Percentiles rank a stretch among this genome's conserved stretches.
phyloP scores from a whole-genome alignment of 306 rosid species.

The Trifolium fragiferum region DNA sequence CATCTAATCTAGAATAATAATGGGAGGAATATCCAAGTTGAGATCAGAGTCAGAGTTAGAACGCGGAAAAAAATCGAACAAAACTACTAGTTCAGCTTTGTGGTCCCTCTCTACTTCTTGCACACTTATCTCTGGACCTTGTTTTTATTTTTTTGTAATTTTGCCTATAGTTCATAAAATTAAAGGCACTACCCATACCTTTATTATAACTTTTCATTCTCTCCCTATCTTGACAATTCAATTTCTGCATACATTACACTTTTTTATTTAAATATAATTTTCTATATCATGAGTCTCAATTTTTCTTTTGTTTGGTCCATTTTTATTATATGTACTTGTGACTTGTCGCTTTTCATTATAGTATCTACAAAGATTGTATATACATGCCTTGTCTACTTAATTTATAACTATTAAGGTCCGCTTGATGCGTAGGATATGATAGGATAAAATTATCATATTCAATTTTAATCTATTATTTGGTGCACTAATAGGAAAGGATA shows the following conservation, averaged over 20 bases:
- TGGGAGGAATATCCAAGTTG: conserved; percentile 61
- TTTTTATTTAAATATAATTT: conserved; percentile 9
- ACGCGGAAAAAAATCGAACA: conserved; percentile 55
- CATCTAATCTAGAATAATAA: conserved; percentile 46
- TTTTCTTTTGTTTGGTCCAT: conserved; percentile 9
- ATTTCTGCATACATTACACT: neutral
- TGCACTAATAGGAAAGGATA: no score
- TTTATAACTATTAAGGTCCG: no score
- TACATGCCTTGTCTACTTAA: neutral
- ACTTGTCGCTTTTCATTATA: conserved; percentile 9
- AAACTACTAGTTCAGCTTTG: conserved; percentile 41
- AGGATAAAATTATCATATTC: no score
- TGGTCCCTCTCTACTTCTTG: conserved; percentile 51
- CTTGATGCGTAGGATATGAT: no score
- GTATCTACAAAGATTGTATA: conserved; percentile 10
- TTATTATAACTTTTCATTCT: conserved; percentile 34
- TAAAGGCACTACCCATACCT: conserved; percentile 31
- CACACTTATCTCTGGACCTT: conserved; percentile 39
- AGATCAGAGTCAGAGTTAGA: conserved; percentile 45
- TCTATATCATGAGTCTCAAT: neutral
- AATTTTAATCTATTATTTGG: no score
- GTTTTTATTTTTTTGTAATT: conserved; percentile 42
- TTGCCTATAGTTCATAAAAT: conserved; percentile 7
- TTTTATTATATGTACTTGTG: neutral
- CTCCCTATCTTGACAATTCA: conserved; percentile 37